Base-by-base conservation (phyloP, 2,329 filamentous ascomycete species). In the Ilyonectria robusta region DNA sequence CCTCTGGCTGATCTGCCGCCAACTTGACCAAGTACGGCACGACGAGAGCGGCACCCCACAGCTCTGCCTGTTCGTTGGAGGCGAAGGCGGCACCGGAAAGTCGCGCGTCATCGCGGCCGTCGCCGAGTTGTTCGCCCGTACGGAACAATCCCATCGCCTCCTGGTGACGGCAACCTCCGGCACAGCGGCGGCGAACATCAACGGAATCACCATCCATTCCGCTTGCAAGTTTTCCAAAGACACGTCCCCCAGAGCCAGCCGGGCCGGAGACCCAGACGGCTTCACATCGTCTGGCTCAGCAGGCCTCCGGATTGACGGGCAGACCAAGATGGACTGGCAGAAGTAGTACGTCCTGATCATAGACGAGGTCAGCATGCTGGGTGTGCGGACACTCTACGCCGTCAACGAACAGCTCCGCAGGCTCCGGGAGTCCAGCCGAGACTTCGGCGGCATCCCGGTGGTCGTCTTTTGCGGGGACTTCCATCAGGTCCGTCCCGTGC, bases 241-340 rank as follows among this genome's bases (percentile, higher is more conserved):
- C 44, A 10, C n/a, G 19, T 35, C 31, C 31, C 13, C 23, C 46
- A 23, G 21, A 23, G 21, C 21, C 46, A 6, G 26, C 21, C 23
- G 26, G 48, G 29, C 15, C 42, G 31, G 21, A 13, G 56, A 48
- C 37, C 44, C 31, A 21, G 31, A 33, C 7, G 6, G 6, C 37
- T 15, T 42, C 15, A 17, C 13, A 56, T 70, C 33, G 79, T 55
- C 67, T 23, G 21, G 21, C 21, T 23, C 21, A 2, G 78, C 79
- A 29, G 77, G 21, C 21, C 78, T 29, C 68, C 76, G 51, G 23
- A 26, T 46, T 5, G 23, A 48, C 35, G 42, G 40, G 21, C 21
- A 23, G 21, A 23, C 21, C 4, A 21, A 19, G 37, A 33, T 26
- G 46, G 53, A 63, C 19, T 59, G 59, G 58, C 59, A 59, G 56